Evolutionary conservation across 169 alveolate species (phyloP).

Genomic region (Plasmodium cynomolgi): DNA sequence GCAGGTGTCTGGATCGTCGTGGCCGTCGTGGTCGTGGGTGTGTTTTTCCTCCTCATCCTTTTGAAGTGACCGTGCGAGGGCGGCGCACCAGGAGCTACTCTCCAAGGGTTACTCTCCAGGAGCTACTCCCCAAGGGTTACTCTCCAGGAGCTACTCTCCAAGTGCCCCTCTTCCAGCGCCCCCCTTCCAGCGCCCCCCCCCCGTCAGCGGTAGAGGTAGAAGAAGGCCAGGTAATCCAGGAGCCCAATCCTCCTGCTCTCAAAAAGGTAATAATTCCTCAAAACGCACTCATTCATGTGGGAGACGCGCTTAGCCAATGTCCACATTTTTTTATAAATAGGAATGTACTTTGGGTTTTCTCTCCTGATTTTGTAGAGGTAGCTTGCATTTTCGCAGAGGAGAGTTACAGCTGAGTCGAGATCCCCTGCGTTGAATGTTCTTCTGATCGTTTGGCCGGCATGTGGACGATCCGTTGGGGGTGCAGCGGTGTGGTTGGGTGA

Average conservation of each 20-base stretch:
- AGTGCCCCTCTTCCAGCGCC: neutral
- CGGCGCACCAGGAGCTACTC: neutral
- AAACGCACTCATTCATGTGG: constrained; percentile 26
- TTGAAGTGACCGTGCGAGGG: constrained; percentile 6
- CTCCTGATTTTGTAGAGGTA: neutral
- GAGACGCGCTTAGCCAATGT: constrained; percentile 6
- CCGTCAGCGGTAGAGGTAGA: constrained; percentile 19
- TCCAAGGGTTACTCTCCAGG: no score
- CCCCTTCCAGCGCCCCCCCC: neutral
- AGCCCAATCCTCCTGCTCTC: neutral
- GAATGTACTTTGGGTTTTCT: neutral
- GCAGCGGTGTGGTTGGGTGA: neutral
- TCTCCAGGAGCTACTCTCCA: no score
- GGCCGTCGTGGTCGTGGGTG: constrained; percentile 38
- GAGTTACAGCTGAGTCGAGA: neutral
- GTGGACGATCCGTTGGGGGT: neutral
- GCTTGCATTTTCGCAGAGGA: constrained; percentile 28
- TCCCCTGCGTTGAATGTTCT: constrained; percentile 18
- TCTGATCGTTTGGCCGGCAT: neutral
- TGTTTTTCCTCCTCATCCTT: constrained; percentile 50
- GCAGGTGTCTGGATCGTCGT: constrained; percentile 71
- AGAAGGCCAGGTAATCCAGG: constrained; percentile 34
- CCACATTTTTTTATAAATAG: constrained; percentile 38
- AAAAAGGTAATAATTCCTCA: neutral
- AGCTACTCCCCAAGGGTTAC: neutral